A percentile compares a stretch with the other conserved stretches of the same genome.
phyloP scores from a whole-genome alignment of 2,329 filamentous ascomycete species.

The Cercospora sp. region DNA sequence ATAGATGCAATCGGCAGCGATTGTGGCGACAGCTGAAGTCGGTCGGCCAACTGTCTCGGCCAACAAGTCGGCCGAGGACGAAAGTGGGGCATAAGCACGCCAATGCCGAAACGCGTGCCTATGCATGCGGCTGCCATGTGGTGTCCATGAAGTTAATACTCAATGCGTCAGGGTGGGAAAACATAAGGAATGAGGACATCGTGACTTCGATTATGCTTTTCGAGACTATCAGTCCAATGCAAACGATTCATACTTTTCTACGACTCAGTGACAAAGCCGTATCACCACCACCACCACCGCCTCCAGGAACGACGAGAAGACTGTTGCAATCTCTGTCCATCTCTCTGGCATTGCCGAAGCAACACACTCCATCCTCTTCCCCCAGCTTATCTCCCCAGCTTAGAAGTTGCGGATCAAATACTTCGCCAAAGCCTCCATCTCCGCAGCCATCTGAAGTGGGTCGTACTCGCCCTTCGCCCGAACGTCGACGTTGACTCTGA shows the following conservation, averaged over 20 bases:
- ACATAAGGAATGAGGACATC: not conserved
- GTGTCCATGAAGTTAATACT: not conserved
- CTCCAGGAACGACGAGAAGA: not conserved
- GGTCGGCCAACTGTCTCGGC: not conserved
- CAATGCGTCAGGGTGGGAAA: too few species aligned
- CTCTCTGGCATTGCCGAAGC: not conserved
- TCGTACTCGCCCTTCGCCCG: conserved; percentile 13
- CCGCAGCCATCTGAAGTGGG: conserved; percentile 4
- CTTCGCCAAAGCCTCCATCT: conserved; percentile 16
- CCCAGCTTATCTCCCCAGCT: not conserved
- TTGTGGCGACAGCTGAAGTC: not conserved
- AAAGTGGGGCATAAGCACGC: not conserved
- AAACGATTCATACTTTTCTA: not conserved
- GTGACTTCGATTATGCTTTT: not conserved
- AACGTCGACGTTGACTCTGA: conserved; percentile 8
- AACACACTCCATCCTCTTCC: not conserved
- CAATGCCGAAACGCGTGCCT: not conserved
- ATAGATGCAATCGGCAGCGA: not conserved
- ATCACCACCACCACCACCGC: not conserved
- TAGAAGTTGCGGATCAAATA: conserved; percentile 5
- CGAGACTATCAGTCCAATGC: not conserved
- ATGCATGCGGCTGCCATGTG: not conserved
- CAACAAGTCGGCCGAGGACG: not conserved
- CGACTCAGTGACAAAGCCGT: not conserved
- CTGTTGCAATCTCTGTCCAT: not conserved